Evolutionary conservation across 139 green algal species (phyloP), one percentile per base, ranked within the genome.

Genomic region (Chlamydomonas incerta): DNA sequence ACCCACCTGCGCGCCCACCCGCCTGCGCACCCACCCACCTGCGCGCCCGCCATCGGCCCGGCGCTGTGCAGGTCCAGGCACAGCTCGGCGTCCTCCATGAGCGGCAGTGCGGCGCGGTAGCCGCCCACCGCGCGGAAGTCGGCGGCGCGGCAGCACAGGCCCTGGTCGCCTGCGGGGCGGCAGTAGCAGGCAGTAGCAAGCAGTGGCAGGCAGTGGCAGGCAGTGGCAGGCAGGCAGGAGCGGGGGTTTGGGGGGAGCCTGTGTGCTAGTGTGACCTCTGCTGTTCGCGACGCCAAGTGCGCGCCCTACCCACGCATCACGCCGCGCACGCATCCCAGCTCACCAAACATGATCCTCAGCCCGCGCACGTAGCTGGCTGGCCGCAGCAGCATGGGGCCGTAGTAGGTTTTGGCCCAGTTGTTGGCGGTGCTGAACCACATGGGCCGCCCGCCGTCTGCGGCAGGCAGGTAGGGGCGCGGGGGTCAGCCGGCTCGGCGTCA

Each of bases 61-160:
- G 72, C 77, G 87, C 85, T 74, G 74, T 96, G 93, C 90, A 97
- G 80, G 21, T 83, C 65, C 18, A 96, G 72, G 88, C 93, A 95
- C 68, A 97, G 86, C 88, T 97, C 95, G 3, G 87, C 91, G 63
- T 97, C 95, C 87, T 97, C 95, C 95, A 98, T 98, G 68, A 97
- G 96, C 35, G 88, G 85, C 35, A 95, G 72, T 2, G 65, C 37
- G 18, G 87, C 63, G 46, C 95, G 72, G 80, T 90, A 97, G 66
- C 95, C 93, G 33, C 92, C 89, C 28, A 90, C 90, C 3, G 72
- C 4, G 21, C 65, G 24, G 46, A 97, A 94, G 69, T 97, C 93
- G 0, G 74, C 47, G 15, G 82, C 79, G 15, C 93, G 87, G 75
- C 92, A 95, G 69, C 93, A 95, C 24, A 97, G 66, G 21, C 75